phyloP scores from a whole-genome alignment of 148 eudicot genomes.

The Rhododendron henanense region DNA sequence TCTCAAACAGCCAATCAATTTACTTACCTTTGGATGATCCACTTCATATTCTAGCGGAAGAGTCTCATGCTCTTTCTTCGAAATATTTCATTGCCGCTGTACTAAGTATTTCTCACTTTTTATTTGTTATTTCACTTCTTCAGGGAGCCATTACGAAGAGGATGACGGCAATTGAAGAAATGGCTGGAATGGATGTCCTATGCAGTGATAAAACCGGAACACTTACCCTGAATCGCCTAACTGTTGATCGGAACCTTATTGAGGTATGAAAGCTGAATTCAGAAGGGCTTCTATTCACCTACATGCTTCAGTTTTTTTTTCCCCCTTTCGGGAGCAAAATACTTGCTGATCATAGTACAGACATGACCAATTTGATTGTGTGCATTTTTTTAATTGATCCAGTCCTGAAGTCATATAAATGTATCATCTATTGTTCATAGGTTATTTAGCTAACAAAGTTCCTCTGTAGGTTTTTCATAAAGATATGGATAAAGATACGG shows the following conservation, averaged over 20 bases:
- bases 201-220: conserved; percentile 87
- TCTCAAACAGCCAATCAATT: neutral
- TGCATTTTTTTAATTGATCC: neutral
- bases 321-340: neutral
- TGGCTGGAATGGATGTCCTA: conserved; percentile 89
- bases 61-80: neutral
- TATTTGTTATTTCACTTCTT: neutral
- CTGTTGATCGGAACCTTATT: conserved; percentile 62
- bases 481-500: conserved; percentile 56
- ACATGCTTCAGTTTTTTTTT: neutral
- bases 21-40: neutral
- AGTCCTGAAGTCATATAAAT: neutral
- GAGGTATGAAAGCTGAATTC: conserved; percentile 39
- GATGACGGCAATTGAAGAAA: conserved; percentile 87
- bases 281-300: neutral
- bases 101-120: neutral
- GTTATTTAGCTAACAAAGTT: neutral
- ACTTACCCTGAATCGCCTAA: conserved; percentile 61
- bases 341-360: neutral
- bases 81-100: neutral
- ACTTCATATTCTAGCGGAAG: neutral
- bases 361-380: neutral
- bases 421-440: neutral
- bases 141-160: conserved; percentile 83
- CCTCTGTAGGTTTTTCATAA: conserved; percentile 43